Evolutionary conservation across 2,329 filamentous ascomycete species (phyloP).

Genomic region (Zalaria sp.): DNA sequence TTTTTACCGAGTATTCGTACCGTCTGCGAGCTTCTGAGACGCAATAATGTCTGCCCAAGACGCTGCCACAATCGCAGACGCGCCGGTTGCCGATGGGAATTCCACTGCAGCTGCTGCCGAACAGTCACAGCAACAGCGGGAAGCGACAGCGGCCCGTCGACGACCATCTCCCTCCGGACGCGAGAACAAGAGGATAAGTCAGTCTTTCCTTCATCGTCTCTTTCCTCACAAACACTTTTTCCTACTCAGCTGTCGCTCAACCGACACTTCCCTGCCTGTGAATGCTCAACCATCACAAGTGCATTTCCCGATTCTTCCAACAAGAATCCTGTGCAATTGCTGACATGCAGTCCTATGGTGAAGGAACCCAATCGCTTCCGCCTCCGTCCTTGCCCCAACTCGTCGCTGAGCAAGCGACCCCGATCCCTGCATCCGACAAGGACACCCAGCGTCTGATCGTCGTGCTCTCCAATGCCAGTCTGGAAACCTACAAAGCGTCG

Average conservation of each 20-base stretch:
- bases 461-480: constrained; percentile 88
- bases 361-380: constrained; percentile 79
- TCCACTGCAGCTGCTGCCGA: too few species aligned
- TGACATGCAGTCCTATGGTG: constrained; percentile 5
- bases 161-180: background rate
- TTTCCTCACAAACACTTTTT: background rate
- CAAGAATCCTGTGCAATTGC: constrained; percentile 8
- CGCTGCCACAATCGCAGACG: too few species aligned
- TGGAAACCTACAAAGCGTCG: constrained; percentile 92
- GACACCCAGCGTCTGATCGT: constrained; percentile 86
- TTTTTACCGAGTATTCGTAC: too few species aligned
- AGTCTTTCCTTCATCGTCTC: constrained; percentile 1
- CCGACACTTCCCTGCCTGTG: constrained; percentile 3
- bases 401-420: constrained; percentile 79
- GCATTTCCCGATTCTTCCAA: constrained; percentile 7
- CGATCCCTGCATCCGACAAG: constrained; percentile 77
- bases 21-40: too few species aligned
- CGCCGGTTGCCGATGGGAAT: too few species aligned
- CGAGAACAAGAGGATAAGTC: constrained; percentile 9
- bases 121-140: background rate
- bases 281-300: constrained; percentile 5
- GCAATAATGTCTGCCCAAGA: too few species aligned
- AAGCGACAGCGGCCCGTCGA: background rate
- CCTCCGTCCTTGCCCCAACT: constrained; percentile 82
- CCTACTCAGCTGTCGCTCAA: background rate